Conservation (phyloP, 768 basidiomycete genomes). For the Dacryopinax primogenitus region DNA sequence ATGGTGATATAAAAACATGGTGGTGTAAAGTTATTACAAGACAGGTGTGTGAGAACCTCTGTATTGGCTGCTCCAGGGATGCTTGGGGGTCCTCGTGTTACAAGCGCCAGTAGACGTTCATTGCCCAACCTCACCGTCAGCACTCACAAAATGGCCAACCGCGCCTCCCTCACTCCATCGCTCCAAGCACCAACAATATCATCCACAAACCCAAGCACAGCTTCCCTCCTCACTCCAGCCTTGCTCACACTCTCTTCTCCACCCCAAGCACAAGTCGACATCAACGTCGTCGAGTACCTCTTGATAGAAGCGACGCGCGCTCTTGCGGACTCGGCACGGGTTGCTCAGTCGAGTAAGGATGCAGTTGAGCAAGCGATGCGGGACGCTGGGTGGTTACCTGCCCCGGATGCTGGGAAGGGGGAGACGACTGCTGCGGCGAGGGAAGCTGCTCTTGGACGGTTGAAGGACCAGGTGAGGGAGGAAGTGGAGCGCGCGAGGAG, state of each 20-base stretch:
- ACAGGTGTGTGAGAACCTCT: too few species aligned
- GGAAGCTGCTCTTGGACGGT: slow-evolving; percentile 22
- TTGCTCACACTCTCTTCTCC: not conserved
- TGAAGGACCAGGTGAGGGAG: slow-evolving; percentile 24
- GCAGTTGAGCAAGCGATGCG: slow-evolving; percentile 67
- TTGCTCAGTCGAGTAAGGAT: slow-evolving; percentile 54
- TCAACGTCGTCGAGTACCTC: slow-evolving; percentile 50
- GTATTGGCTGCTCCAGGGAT: too few species aligned
- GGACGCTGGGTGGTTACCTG: slow-evolving; percentile 54
- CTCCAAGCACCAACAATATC: not conserved
- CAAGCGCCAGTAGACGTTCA: too few species aligned
- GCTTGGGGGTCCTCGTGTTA: too few species aligned
- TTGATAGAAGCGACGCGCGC: slow-evolving; percentile 67
- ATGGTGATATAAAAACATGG: too few species aligned
- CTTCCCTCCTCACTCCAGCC: slow-evolving; percentile 1
- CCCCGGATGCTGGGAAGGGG: slow-evolving; percentile 33
- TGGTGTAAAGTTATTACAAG: too few species aligned
- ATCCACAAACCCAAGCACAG: not conserved
- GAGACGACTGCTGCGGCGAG: slow-evolving; percentile 27
- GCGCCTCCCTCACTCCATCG: slow-evolving; percentile 2
- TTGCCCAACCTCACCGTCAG: too few species aligned
- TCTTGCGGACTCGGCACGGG: slow-evolving; percentile 57
- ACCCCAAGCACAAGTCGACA: slow-evolving; percentile 12
- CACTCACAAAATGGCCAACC: slow-evolving; percentile 1
- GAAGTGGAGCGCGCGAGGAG: slow-evolving; percentile 27